Evolutionary conservation across 495 filamentous ascomycete genomes (phyloP), one percentile per base, ranked within the genome.

Genomic region (Recurvomyces mirabilis): DNA sequence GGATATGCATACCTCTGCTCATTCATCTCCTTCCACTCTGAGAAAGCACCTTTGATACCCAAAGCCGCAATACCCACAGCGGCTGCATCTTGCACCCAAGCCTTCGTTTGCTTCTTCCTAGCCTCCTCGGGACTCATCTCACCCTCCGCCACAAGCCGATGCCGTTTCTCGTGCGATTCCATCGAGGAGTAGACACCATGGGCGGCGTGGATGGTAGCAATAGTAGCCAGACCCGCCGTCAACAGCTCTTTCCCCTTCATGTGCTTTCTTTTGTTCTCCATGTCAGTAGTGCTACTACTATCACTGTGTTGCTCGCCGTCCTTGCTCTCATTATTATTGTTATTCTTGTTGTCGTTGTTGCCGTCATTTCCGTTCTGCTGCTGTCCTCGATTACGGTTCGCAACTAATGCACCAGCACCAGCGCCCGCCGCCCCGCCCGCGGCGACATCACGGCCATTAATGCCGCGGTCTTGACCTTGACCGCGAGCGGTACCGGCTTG

Each of bases 181-280:
- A 88, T 72, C 55, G 74, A 81, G 50, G 73, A 70, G 64, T 88
- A 84, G 43, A 93, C 71, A 43, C 71, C 77, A 60, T 93, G 81
- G 6, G 81, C 84, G 35, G 86, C 85, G 64, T 93, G 87, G 49
- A 93, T 86, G 28, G 87, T 91, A 43, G 87, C 87, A 46, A 93
- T 81, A 40, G 80, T 80, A 24, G 87, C 87, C 52, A 94, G 63
- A 31, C 87, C 84, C 35, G 84, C 78, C 36, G 86, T 87, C 47
- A 93, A 54, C 57, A 88, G 61, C 71, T 87, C 81, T 63, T 93
- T 89, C 63, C 81, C 77, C 69, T 76, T 77, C 72, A 89, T 74
- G 61, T 87, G 85, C 65, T 78, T 87, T 19, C 71, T 69, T 48
- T 72, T 67, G 54, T 79, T 74, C 55, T 80, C 78, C 60, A 93